These are phyloP conservation scores for Castanea sativa DNA, from an alignment of 306 rosid species.

Conservation along the genomic window DNA sequence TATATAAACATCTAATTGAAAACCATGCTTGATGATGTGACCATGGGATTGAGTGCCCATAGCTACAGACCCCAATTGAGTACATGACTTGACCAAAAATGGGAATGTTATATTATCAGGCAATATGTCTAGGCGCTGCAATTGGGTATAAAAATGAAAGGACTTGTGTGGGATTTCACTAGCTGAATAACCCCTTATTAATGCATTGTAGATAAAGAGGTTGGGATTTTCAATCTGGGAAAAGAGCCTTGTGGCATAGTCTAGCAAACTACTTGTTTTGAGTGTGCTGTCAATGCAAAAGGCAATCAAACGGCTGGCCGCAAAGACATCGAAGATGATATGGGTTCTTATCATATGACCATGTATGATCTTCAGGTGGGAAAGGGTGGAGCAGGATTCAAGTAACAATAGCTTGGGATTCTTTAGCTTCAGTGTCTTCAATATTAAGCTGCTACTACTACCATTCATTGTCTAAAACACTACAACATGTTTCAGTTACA, in stretches of 20 bases:
- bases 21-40: slow-evolving; percentile 33
- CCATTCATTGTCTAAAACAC: slow-evolving; percentile 14
- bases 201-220: slow-evolving; percentile 40
- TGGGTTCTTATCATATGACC: slow-evolving; percentile 39
- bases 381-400: slow-evolving; percentile 30
- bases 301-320: slow-evolving; percentile 35
- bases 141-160: slow-evolving; percentile 33
- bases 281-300: slow-evolving; percentile 23
- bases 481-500: not conserved
- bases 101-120: slow-evolving; percentile 44
- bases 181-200: slow-evolving; percentile 32
- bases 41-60: slow-evolving; percentile 36
- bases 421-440: slow-evolving; percentile 29
- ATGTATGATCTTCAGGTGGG: slow-evolving; percentile 39
- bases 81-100: slow-evolving; percentile 37
- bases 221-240: slow-evolving; percentile 41
- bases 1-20: slow-evolving; percentile 29
- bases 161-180: slow-evolving; percentile 26
- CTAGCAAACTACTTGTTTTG: slow-evolving; percentile 17
- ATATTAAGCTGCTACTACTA: slow-evolving; percentile 9
- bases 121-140: slow-evolving; percentile 29
- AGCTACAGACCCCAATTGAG: slow-evolving; percentile 19
- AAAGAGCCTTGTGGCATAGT: slow-evolving; percentile 30
- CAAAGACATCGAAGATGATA: slow-evolving; percentile 34
- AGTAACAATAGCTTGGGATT: slow-evolving; percentile 36